Percentiles rank a stretch among this genome's conserved stretches.
These are phyloP conservation scores for Thalassiosira exigua DNA, from an alignment of 352 stramenopile genomes.

Conservation along the genomic window DNA sequence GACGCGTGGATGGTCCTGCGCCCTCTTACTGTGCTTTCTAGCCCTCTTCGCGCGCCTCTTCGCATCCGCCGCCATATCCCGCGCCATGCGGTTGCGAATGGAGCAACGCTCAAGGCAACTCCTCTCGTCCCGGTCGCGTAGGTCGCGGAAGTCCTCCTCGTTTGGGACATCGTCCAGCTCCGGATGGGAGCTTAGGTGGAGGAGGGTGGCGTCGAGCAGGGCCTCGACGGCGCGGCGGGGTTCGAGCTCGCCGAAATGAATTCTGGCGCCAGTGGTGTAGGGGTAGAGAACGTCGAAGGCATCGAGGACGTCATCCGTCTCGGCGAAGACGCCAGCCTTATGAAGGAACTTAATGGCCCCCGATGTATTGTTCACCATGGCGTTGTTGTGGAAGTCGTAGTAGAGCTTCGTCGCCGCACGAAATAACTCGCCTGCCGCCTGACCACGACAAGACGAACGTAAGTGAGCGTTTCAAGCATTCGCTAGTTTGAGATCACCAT, in stretches of 20 bases:
- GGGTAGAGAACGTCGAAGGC: constrained; percentile 8
- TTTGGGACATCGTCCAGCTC: not conserved
- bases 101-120: constrained; percentile 4
- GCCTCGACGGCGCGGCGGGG: not conserved
- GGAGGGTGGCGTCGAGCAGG: constrained; percentile 8
- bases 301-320: not conserved
- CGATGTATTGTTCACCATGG: constrained; percentile 24
- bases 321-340: not conserved
- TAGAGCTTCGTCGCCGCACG: constrained; percentile 18
- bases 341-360: constrained; percentile 5
- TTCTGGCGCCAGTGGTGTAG: constrained; percentile 7
- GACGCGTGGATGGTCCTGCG: no score
- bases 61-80: not conserved
- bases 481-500: no score
- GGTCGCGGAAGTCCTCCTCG: not conserved
- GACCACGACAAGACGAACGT: no score
- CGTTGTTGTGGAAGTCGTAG: constrained; percentile 18
- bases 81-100: constrained; percentile 1
- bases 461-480: no score
- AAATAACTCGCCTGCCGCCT: constrained; percentile 16
- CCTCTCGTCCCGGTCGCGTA: not conserved
- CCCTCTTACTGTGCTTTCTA: no score
- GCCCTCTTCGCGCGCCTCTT: not conserved
- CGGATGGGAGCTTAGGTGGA: not conserved
- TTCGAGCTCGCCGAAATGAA: not conserved